Evolutionary conservation across 176 grass and related monocot genomes (phyloP).

Genomic region (Carex parvula): DNA sequence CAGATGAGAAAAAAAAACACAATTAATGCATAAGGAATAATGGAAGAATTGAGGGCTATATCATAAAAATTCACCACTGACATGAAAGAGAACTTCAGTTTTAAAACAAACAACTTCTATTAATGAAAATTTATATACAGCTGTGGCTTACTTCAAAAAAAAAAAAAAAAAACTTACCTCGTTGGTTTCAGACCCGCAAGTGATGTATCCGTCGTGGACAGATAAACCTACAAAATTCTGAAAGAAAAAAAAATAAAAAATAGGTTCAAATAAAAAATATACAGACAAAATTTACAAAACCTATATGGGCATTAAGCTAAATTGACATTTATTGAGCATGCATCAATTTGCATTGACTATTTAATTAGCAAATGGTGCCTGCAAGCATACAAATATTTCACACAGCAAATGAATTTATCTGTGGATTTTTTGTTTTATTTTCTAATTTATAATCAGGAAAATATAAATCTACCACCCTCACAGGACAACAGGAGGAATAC

Average conservation of each 20-base stretch:
- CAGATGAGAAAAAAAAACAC: conserved; percentile 25
- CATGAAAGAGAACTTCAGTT: conserved; percentile 11
- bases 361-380: neutral
- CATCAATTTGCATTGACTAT: neutral
- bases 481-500: neutral
- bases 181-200: conserved; percentile 91
- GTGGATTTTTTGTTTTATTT: neutral
- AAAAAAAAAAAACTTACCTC: conserved; percentile 58
- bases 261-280: neutral
- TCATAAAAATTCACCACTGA: neutral
- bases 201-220: conserved; percentile 85
- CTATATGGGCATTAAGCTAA: neutral
- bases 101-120: conserved; percentile 32
- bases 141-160: too few species aligned
- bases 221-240: conserved; percentile 99
- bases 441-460: neutral
- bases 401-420: neutral
- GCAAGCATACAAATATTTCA: conserved; percentile 2
- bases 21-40: neutral
- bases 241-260: conserved; percentile 32
- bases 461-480: neutral
- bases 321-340: neutral
- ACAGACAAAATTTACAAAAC: neutral
- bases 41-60: neutral
- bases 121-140: too few species aligned